These are phyloP conservation scores for Dioszegia crocea DNA, from an alignment of 768 basidiomycete species.

Conservation along the genomic window DNA sequence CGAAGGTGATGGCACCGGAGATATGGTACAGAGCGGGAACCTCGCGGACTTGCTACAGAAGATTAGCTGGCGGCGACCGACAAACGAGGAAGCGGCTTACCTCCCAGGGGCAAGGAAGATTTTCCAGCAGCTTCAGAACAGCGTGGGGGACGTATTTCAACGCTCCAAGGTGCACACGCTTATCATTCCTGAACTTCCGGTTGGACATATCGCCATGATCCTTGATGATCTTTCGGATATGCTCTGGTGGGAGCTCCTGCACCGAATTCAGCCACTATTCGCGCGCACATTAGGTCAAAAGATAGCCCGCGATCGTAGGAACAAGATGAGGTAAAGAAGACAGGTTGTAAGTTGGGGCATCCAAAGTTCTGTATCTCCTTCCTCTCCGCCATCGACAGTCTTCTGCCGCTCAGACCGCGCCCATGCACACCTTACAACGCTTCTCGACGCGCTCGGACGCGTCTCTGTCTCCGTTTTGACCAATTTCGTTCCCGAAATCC, in stretches of 20 bases:
- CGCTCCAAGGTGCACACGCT: conserved; percentile 97
- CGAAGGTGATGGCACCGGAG: conserved; percentile 98
- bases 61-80: neutral
- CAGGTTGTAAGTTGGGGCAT: too few relatives aligned
- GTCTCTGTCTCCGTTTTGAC: too few relatives aligned
- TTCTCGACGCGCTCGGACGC: too few relatives aligned
- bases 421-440: too few relatives aligned
- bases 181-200: conserved; percentile 98
- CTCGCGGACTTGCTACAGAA: conserved; percentile 79
- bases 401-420: too few relatives aligned
- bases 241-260: conserved; percentile 91
- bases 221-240: conserved; percentile 98
- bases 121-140: conserved; percentile 97
- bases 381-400: too few relatives aligned
- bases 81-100: conserved; percentile 19
- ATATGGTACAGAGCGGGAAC: conserved; percentile 98
- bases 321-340: too few relatives aligned
- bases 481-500: too few relatives aligned
- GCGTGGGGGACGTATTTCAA: conserved; percentile 95
- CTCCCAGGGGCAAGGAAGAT: conserved; percentile 96
- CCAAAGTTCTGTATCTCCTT: too few relatives aligned
- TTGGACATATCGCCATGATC: conserved; percentile 99
- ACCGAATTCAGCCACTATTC: neutral
- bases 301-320: too few relatives aligned
- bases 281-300: neutral